Base-by-base conservation (phyloP, 495 filamentous ascomycete species). In the Aspergillus egyptiacus region DNA sequence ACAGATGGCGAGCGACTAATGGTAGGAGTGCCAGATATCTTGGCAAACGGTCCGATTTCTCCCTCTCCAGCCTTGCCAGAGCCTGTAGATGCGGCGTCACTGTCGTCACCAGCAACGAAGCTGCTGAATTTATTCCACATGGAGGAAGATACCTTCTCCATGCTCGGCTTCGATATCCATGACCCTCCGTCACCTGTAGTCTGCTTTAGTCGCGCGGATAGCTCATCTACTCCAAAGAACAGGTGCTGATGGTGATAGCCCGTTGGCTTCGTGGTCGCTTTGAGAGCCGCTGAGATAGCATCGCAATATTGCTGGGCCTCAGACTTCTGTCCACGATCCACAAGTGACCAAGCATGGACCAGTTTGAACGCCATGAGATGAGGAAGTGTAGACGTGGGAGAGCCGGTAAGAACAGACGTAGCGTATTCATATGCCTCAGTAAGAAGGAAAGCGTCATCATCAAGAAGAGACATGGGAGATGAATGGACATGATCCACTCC, bases 401-500 rank as follows among this genome's bases (percentile, higher is more conserved):
- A 70, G 31, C 73, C 70, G 2, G 79, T 75, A 6, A 85, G 67
- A 15, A 88, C 75, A 46, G 81, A 83, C 22, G 85, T 76, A 6
- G 84, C 88, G 63, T 84, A 95, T 57, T 99, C 94, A 61, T 93
- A 96, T 2, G 93, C 80, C 66, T 99, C 94, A 43, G 86, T 96
- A 30, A 97, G 79, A 27, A 95, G 69, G 22, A 96, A 78, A 8
- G 87, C 75, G 61, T 97, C 91, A 41, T 90, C 73, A 60, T 97
- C 89, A 43, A 77, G 81, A 19, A 83, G 76, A 50, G 87, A 79
- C 27, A 83, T 75, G 39, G 80, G 72, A 27, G 82, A 76, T 36
- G 82, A 78, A 18, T 72, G 75, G 25, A 77, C 70, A 61, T 90
- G 88, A 60, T 96, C 87, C 11, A 79, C 83, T 6, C 94, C 93